These are phyloP conservation scores for Leccinellum luteum DNA, from an alignment of 768 basidiomycete genomes.

Conservation along the genomic window DNA sequence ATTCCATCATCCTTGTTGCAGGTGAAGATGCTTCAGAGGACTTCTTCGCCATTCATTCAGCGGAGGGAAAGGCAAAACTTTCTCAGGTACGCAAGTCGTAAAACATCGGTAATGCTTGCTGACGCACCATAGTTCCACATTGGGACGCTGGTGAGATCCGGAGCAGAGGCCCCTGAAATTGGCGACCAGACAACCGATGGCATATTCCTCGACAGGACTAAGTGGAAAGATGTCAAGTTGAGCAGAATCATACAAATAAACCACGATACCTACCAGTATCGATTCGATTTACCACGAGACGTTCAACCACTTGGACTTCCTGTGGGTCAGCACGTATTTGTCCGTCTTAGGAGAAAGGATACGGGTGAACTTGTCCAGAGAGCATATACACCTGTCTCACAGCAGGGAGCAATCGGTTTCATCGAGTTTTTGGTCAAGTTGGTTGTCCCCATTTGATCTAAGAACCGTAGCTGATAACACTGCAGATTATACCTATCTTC, in stretches of 20 bases:
- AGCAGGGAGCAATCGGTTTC: conserved; percentile 38
- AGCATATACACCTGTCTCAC: conserved; percentile 60
- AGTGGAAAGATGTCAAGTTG: conserved; percentile 49
- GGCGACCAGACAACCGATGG: conserved; percentile 8
- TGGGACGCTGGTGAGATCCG: conserved; percentile 40
- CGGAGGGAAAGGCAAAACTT: conserved; percentile 45
- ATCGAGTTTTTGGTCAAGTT: conserved; percentile 57
- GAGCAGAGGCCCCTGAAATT: not conserved
- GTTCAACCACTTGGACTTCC: conserved; percentile 51
- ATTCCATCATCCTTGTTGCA: conserved; percentile 53
- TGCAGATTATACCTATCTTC: conserved; percentile 22
- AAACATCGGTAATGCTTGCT: conserved; percentile 1
- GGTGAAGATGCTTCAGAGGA: conserved; percentile 64
- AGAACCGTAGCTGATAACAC: conserved; percentile 5
- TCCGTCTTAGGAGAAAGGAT: conserved; percentile 42
- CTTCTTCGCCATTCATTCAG: conserved; percentile 62
- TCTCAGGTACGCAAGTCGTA: conserved; percentile 32
- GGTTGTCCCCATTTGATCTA: conserved; percentile 7
- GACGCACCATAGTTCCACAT: conserved; percentile 40
- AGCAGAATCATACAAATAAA: conserved; percentile 38
- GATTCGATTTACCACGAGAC: conserved; percentile 42
- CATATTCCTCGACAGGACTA: conserved; percentile 42
- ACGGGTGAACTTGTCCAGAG: conserved; percentile 49
- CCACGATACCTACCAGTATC: conserved; percentile 48
- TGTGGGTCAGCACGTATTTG: conserved; percentile 59